Base-by-base conservation (phyloP, 208 protist genomes). In the Trypanosoma platydactyli region DNA sequence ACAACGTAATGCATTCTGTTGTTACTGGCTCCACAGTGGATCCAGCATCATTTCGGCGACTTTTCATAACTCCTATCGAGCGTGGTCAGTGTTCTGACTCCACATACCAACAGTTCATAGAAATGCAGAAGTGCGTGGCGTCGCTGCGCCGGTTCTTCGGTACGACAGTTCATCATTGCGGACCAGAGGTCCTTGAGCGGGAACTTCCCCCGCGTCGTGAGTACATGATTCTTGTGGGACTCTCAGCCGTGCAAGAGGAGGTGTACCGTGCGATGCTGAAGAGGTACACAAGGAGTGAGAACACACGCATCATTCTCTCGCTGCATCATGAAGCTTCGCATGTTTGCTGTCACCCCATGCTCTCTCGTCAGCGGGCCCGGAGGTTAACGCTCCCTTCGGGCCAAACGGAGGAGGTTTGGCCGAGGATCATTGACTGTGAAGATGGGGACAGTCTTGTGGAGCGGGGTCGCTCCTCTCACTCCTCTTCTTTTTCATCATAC, bases 1-100 rank as follows among this genome's bases (percentile, higher is more conserved):
- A 97, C 64, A 94, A 85, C 52, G 81, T 89, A 9, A 97, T 97
- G 91, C 73, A 90, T 61, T 83, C 91, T 16, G 77, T 87, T 11
- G 81, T 95, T 0, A 92, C 77, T 1, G 85, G 83, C 12, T 35
- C 55, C 3, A 58, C 77, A 41, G 54, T 92, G 29, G 77, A 92
- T 63, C 58, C 68, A 7, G 61, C 70, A 20, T 64, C 83, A 25
- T 91, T 94, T 65, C 66, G 75, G n/a, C 75, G 76, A 6, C 77
- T 79, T 51, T 89, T 95, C 56, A 79, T 85, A 18, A 52, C 54
- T 0, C 86, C 87, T 1, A 94, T 94, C 46, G 78, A 84, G 54
- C 64, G 70, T 0, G 84, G 84, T 0, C 83, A 88, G 72, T 93
- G 84, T 59, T 76, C 64, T 0, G 88, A 93, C 71, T 80, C 85